Evolutionary conservation across 2,329 filamentous ascomycete genomes (phyloP).

Genomic region (Fonsecaea pedrosoi): DNA sequence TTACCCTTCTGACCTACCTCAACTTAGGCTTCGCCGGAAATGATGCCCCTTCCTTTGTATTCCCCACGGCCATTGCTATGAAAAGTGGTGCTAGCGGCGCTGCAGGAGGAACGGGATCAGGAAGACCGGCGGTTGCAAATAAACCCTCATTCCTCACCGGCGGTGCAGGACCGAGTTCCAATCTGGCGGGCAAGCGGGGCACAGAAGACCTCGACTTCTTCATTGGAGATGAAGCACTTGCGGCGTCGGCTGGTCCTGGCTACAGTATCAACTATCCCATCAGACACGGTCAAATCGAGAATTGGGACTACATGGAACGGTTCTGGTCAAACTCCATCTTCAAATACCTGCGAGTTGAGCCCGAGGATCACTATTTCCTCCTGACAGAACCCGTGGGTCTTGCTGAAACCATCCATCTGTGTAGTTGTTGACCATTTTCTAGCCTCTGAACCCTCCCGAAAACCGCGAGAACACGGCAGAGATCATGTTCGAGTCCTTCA

Average conservation of each 20-base stretch:
- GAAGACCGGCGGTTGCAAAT: conserved; percentile 86
- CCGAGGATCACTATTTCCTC: conserved; percentile 98
- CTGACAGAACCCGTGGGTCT: conserved; percentile 87
- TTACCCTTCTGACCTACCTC: conserved; percentile 24
- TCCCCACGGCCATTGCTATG: conserved; percentile 97
- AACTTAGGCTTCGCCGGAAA: conserved; percentile 91
- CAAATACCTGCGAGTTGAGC: conserved; percentile 97
- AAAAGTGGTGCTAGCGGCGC: conserved; percentile 76
- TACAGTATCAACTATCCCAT: conserved; percentile 98
- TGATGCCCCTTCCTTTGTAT: conserved; percentile 98
- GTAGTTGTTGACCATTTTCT: conserved; percentile 28
- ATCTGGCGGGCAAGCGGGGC: conserved; percentile 88
- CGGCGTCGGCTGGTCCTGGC: conserved; percentile 82
- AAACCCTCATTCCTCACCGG: conserved; percentile 96
- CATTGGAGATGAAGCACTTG: conserved; percentile 94
- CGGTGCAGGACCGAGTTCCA: conserved; percentile 79
- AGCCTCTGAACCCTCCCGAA: conserved; percentile 97
- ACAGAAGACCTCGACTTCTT: conserved; percentile 99
- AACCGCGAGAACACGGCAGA: conserved; percentile 99
- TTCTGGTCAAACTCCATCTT: conserved; percentile 99
- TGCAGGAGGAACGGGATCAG: conserved; percentile 74
- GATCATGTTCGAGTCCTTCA: conserved; percentile 99
- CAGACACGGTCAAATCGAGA: conserved; percentile 96
- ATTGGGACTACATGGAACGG: conserved; percentile 99
- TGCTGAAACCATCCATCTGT: background rate